Conservation (phyloP, 805 yeast species). For the Yarrowia osloensis region DNA sequence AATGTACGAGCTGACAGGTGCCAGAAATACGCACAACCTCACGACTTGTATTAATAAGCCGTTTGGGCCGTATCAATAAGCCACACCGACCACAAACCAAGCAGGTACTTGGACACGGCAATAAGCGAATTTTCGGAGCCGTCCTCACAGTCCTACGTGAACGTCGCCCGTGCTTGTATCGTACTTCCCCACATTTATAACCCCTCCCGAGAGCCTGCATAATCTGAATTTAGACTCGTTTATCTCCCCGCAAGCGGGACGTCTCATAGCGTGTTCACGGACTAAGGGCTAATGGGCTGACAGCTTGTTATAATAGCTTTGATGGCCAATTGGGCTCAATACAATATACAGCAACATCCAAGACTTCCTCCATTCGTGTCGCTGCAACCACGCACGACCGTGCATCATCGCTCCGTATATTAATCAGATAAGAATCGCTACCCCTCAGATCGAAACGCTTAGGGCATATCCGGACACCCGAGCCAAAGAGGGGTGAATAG, state of each 20-base stretch:
- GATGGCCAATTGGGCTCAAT: not conserved
- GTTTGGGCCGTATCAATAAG: too few species aligned
- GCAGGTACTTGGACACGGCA: not conserved
- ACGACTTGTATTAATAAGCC: too few species aligned
- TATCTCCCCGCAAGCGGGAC: conserved; percentile 1
- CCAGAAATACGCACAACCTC: too few species aligned
- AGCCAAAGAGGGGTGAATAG: not conserved
- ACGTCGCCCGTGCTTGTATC: not conserved
- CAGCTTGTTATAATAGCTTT: too few species aligned
- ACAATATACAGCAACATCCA: too few species aligned
- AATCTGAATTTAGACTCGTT: not conserved
- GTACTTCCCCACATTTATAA: not conserved
- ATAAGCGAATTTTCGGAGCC: not conserved
- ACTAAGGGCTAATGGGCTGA: not conserved
- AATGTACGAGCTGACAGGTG: not conserved
- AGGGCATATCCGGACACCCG: conserved; percentile 12
- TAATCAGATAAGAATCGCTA: not conserved
- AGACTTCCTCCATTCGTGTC: not conserved
- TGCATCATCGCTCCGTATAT: not conserved
- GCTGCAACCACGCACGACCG: not conserved
- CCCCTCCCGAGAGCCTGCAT: conserved; percentile 7
- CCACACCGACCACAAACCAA: not conserved
- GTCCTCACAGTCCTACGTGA: not conserved
- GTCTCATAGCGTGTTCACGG: not conserved
- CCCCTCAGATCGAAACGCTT: not conserved